Conservation (phyloP, 805 yeast species). For the Wickerhamiella sergipiensis region DNA sequence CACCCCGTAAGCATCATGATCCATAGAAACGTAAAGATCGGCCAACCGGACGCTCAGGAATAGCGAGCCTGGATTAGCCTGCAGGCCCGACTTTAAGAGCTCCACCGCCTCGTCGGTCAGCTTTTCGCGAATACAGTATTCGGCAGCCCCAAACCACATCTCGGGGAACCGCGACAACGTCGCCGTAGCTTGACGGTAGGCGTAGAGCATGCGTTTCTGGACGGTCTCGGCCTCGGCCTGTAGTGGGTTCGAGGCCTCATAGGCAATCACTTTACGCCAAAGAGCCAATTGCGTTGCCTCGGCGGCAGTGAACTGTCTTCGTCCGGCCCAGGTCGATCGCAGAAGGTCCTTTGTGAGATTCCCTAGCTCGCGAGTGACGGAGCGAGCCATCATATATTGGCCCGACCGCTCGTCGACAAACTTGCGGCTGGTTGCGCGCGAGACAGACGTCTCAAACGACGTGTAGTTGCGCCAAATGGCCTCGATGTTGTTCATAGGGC, state of each 20-base stretch:
- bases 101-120: slow-evolving; percentile 25
- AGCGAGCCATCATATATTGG: slow-evolving; percentile 76
- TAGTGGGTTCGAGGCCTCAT: slow-evolving; percentile 65
- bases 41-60: slow-evolving; percentile 53
- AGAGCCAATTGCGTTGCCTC: slow-evolving; percentile 31
- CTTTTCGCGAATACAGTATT: slow-evolving; percentile 25
- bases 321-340: slow-evolving; percentile 25
- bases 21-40: slow-evolving; percentile 52
- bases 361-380: slow-evolving; percentile 58
- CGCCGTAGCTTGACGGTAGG: slow-evolving; percentile 57
- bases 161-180: slow-evolving; percentile 53
- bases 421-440: slow-evolving; percentile 67
- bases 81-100: slow-evolving; percentile 39
- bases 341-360: slow-evolving; percentile 40
- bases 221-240: slow-evolving; percentile 38
- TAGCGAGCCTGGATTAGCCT: slow-evolving; percentile 57
- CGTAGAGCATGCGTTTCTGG: slow-evolving; percentile 48
- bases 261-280: slow-evolving; percentile 66
- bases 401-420: slow-evolving; percentile 71
- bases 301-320: slow-evolving; percentile 18
- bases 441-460: slow-evolving; percentile 67
- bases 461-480: slow-evolving; percentile 70
- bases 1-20: slow-evolving; percentile 36
- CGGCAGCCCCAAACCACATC: slow-evolving; percentile 49
- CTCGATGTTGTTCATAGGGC: slow-evolving; percentile 69